Conservation (phyloP, 306 rosid species). For the Styphnolobium japonicum region DNA sequence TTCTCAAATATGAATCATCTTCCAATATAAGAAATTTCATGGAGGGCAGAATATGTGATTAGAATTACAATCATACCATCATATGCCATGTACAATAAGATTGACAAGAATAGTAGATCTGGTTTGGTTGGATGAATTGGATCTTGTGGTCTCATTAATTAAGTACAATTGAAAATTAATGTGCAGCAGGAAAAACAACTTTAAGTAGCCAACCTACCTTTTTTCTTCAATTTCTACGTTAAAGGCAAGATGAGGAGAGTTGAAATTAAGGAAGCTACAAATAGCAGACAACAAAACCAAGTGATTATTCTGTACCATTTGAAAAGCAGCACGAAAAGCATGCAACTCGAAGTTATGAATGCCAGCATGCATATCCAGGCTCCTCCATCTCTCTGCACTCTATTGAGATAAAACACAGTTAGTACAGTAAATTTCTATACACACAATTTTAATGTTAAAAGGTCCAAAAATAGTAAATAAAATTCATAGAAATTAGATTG, state of each 20-base stretch:
- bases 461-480: too few species aligned
- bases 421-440: not conserved
- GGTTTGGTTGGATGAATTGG: not conserved
- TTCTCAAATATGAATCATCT: not conserved
- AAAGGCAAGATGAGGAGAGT: not conserved
- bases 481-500: not conserved
- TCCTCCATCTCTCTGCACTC: constrained; percentile 98
- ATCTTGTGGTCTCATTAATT: not conserved
- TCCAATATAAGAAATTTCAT: not conserved
- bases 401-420: constrained; percentile 37
- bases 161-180: not conserved
- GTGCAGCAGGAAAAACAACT: not conserved
- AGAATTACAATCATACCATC: not conserved
- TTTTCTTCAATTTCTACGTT: not conserved
- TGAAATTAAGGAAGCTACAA: constrained; percentile 3
- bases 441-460: not conserved
- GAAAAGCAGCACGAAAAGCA: constrained; percentile 89
- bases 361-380: constrained; percentile 63
- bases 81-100: not conserved
- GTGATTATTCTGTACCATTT: constrained; percentile 56
- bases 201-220: not conserved
- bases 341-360: constrained; percentile 87
- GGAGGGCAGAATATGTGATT: not conserved
- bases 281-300: constrained; percentile 13
- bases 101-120: constrained; percentile 1